Conservation (phyloP, 1,284 basidiomycete species). For the Moesziomyces sp. region DNA sequence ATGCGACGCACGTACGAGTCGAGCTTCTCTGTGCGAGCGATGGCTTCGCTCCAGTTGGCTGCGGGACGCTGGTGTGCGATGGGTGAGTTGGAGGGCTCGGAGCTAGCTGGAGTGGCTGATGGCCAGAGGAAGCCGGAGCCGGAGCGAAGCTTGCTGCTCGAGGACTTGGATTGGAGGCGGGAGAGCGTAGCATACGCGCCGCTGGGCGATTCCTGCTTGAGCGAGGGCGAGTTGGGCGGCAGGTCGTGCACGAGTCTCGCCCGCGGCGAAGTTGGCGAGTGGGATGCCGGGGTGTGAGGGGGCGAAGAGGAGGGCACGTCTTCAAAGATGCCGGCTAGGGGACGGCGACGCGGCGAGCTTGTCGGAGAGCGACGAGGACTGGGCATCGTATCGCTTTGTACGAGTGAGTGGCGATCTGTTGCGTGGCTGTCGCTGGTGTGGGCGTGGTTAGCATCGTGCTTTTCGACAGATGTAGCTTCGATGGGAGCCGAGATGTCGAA, state of each 20-base stretch:
- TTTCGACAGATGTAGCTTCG: conserved; percentile 15
- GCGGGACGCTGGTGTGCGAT: conserved; percentile 21
- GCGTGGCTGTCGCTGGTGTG: not conserved
- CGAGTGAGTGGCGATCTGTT: not conserved
- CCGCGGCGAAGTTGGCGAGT: conserved; percentile 17
- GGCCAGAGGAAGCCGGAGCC: conserved; percentile 41
- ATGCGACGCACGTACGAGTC: conserved; percentile 76
- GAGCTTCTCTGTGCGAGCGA: conserved; percentile 50
- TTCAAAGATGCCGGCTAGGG: conserved; percentile 39
- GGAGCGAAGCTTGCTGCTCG: conserved; percentile 24
- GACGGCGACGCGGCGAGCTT: conserved; percentile 27
- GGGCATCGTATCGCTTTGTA: conserved; percentile 4
- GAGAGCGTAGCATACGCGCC: conserved; percentile 46
- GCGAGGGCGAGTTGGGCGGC: conserved; percentile 15
- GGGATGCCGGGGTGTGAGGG: conserved; percentile 14
- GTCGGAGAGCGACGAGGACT: conserved; percentile 14
- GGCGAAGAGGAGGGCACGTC: conserved; percentile 17
- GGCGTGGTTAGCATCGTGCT: conserved; percentile 5
- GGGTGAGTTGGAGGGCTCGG: conserved; percentile 2
- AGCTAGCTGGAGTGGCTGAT: not conserved
- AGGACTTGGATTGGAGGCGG: conserved; percentile 31
- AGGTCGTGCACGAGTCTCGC: conserved; percentile 11
- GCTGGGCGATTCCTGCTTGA: conserved; percentile 28
- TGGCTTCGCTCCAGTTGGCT: conserved; percentile 62
- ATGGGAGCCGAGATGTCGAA: conserved; percentile 37